Percentiles rank a stretch among this genome's conserved stretches.
phyloP scores from a whole-genome alignment of 2,329 filamentous ascomycete genomes.

The Fusarium duplospermum region DNA sequence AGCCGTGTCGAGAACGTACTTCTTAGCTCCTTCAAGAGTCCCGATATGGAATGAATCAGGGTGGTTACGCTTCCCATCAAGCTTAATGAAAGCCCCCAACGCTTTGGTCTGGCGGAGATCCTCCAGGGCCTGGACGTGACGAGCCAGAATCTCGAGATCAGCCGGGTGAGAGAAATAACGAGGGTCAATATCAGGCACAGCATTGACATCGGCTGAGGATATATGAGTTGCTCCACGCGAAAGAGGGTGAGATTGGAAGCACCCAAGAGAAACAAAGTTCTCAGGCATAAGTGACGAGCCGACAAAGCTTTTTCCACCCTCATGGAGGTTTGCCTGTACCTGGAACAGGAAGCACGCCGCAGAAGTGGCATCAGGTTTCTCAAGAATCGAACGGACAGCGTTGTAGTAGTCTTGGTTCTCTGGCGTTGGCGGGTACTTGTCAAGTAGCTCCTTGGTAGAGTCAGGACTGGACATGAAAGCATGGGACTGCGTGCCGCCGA shows the following conservation, averaged over 20 bases:
- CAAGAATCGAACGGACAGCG: neutral
- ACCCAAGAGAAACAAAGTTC: neutral
- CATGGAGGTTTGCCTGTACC: neutral
- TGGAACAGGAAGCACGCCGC: neutral
- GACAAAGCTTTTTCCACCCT: neutral
- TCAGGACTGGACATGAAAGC: neutral
- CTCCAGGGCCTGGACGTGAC: neutral
- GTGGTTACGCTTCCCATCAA: neutral
- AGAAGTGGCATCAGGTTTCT: neutral
- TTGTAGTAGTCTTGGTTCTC: neutral
- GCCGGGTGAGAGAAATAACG: neutral
- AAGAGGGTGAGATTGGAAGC: neutral
- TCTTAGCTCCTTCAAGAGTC: neutral
- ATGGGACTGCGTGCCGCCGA: neutral
- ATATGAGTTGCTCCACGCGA: neutral
- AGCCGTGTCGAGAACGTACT: neutral
- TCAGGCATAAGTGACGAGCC: neutral
- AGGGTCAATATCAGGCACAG: neutral
- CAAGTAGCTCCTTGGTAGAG: neutral
- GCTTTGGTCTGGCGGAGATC: neutral
- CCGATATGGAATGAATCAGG: neutral
- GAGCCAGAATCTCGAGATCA: neutral
- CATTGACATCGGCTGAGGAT: neutral
- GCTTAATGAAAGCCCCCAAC: neutral
- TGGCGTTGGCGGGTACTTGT: neutral